Percentiles rank a stretch among this genome's conserved stretches.
phyloP scores from a whole-genome alignment of 1,139 yeast species.

The Candida sojae region DNA sequence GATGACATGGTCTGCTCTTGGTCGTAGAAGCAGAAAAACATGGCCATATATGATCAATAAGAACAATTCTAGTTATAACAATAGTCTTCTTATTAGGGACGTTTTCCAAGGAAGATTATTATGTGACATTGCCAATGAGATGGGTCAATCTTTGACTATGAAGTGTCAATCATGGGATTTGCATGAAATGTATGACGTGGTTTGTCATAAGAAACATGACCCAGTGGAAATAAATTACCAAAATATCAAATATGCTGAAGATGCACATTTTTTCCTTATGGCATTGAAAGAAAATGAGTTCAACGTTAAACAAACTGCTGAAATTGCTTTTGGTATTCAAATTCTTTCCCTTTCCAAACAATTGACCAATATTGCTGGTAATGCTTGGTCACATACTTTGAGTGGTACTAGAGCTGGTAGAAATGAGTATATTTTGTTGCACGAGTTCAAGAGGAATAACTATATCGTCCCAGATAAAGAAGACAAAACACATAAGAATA shows the following conservation, averaged over 20 bases:
- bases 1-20: conserved; percentile 78
- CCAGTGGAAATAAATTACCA: conserved; percentile 75
- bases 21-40: conserved; percentile 71
- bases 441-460: conserved; percentile 81
- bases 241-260: conserved; percentile 65
- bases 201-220: conserved; percentile 60
- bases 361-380: conserved; percentile 92
- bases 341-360: conserved; percentile 88
- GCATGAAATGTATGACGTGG: conserved; percentile 83
- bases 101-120: conserved; percentile 83
- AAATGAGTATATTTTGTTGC: conserved; percentile 89
- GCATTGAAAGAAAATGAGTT: conserved; percentile 70
- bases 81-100: conserved; percentile 60
- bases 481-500: conserved; percentile 48
- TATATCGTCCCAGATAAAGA: conserved; percentile 91
- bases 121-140: conserved; percentile 91
- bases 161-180: conserved; percentile 98
- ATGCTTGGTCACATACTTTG: conserved; percentile 94
- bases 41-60: conserved; percentile 70
- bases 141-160: conserved; percentile 89
- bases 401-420: conserved; percentile 97
- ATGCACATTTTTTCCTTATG: conserved; percentile 64
- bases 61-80: conserved; percentile 44
- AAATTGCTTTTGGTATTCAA: conserved; percentile 79
- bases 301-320: conserved; percentile 73